These are phyloP conservation scores for Monilinia vaccinii-corymbosi DNA, from an alignment of 2,329 filamentous ascomycete species.

Conservation along the genomic window DNA sequence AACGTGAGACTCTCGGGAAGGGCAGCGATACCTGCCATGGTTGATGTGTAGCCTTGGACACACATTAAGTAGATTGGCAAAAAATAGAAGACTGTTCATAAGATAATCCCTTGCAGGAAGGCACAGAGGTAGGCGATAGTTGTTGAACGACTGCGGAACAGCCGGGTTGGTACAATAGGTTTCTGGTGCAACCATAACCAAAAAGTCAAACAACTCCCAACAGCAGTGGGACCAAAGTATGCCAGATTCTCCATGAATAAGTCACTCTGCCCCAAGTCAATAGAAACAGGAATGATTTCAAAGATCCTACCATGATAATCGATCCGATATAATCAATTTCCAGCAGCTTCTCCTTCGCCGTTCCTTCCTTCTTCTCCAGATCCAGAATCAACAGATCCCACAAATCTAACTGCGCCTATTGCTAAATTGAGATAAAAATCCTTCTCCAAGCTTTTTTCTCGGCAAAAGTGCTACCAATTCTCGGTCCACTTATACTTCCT, in stretches of 20 bases:
- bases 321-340: conserved; percentile 54
- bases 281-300: conserved; percentile 50
- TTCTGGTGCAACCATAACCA: conserved; percentile 26
- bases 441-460: conserved; percentile 28
- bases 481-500: conserved; percentile 25
- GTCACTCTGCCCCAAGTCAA: conserved; percentile 53
- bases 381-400: conserved; percentile 19
- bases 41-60: conserved; percentile 42
- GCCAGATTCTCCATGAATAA: conserved; percentile 53
- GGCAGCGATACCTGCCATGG: conserved; percentile 43
- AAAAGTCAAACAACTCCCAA: conserved; percentile 43
- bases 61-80: conserved; percentile 41
- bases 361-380: conserved; percentile 13
- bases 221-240: conserved; percentile 50
- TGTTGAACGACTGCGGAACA: conserved; percentile 37
- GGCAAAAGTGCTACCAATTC: conserved; percentile 35
- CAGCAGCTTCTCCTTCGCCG: conserved; percentile 28
- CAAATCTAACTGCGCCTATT: conserved; percentile 15
- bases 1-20: conserved; percentile 54
- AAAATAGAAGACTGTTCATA: conserved; percentile 45
- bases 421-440: conserved; percentile 24
- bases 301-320: conserved; percentile 48
- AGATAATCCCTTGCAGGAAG: conserved; percentile 44
- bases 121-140: conserved; percentile 42
- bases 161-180: conserved; percentile 29